Percentiles rank a stretch among this genome's conserved stretches.
phyloP scores from a whole-genome alignment of 352 stramenopile species.

The Phytophthora pisi region DNA sequence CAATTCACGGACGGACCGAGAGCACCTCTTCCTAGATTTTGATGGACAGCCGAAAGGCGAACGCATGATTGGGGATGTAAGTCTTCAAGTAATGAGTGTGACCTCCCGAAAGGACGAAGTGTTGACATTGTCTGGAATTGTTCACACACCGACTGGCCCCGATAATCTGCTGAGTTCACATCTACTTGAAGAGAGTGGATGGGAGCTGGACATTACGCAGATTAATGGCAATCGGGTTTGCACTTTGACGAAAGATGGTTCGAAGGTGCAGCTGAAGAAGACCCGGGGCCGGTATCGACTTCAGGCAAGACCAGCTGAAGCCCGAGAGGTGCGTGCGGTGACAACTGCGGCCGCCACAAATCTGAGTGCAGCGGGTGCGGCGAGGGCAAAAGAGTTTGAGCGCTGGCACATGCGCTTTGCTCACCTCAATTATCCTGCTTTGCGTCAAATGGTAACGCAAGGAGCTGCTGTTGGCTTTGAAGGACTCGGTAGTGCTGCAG shows the following conservation, averaged over 20 bases:
- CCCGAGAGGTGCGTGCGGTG: too few relatives aligned
- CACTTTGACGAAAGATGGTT: conserved; percentile 2
- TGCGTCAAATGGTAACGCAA: too few relatives aligned
- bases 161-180: not conserved
- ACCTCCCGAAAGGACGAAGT: not conserved
- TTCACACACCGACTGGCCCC: not conserved
- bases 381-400: too few relatives aligned
- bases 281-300: conserved; percentile 9
- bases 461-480: too few relatives aligned
- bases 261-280: conserved; percentile 4
- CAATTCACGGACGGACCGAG: not conserved
- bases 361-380: too few relatives aligned
- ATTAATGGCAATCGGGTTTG: not conserved
- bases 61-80: not conserved
- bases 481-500: too few relatives aligned
- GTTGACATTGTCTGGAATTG: not conserved
- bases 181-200: not conserved
- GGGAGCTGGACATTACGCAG: not conserved
- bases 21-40: not conserved
- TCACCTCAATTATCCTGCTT: too few relatives aligned
- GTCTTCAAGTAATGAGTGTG: not conserved
- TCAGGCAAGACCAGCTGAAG: not conserved
- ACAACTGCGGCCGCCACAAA: too few relatives aligned
- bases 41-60: not conserved
- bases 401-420: too few relatives aligned